A percentile compares a stretch with the other conserved stretches of the same genome.
These are phyloP conservation scores for Tuber microsphaerosporum DNA, from an alignment of 495 filamentous ascomycete genomes.

Conservation along the genomic window DNA sequence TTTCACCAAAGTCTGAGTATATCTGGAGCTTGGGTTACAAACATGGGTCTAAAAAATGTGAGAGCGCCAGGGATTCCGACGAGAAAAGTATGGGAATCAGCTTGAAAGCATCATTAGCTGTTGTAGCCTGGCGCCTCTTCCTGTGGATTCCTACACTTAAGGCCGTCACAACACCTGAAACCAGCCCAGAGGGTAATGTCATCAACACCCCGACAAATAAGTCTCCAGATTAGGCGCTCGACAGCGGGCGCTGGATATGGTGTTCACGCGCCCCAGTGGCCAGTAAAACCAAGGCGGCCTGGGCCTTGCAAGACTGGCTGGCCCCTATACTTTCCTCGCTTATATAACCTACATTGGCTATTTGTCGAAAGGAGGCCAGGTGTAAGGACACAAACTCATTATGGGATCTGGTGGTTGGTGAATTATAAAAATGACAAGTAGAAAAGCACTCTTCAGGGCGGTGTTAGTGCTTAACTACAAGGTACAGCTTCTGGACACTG, in stretches of 20 bases:
- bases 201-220: background rate
- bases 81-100: background rate
- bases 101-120: background rate
- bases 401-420: background rate
- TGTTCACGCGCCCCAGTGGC: background rate
- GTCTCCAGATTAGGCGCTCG: background rate
- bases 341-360: background rate
- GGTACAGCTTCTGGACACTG: background rate
- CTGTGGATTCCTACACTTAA: background rate
- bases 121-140: background rate
- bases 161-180: background rate
- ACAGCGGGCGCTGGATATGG: background rate
- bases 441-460: background rate
- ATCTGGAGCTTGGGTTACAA: background rate
- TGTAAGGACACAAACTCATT: background rate
- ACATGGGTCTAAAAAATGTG: background rate
- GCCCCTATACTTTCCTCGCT: background rate
- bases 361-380: background rate
- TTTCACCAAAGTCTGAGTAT: background rate
- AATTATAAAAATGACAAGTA: background rate
- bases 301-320: background rate
- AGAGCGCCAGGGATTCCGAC: background rate
- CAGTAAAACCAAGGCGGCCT: background rate
- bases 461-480: background rate
- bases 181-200: background rate